Conservation (phyloP, 1,284 basidiomycete species). For the Cutaneotrichosporon sp. region DNA sequence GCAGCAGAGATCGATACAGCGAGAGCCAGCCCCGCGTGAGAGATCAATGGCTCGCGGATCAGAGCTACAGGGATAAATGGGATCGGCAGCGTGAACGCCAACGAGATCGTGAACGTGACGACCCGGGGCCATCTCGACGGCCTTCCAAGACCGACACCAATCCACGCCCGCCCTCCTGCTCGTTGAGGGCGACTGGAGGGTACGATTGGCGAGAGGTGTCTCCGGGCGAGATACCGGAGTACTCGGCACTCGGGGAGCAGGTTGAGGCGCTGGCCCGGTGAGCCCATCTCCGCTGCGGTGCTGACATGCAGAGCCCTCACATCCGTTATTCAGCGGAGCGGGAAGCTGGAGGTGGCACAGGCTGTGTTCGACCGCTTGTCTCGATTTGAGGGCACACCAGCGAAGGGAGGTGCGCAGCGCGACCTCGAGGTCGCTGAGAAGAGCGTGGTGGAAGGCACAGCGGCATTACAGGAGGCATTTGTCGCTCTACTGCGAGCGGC, state of each 20-base stretch:
- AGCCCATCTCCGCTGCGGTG: not conserved
- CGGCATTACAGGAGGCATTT: constrained; percentile 2
- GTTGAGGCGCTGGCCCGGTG: not conserved
- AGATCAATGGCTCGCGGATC: no score
- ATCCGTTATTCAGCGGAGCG: not conserved
- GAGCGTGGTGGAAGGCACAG: not conserved
- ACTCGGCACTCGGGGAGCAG: not conserved
- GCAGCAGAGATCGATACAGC: no score
- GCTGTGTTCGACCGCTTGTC: constrained; percentile 1
- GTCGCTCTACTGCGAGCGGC: constrained; percentile 1
- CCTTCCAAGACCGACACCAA: no score
- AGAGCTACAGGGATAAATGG: no score
- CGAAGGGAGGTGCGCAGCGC: not conserved
- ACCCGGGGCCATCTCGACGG: no score
- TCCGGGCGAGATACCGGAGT: no score
- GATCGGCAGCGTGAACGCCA: no score
- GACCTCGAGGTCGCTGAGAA: not conserved
- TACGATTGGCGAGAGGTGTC: no score
- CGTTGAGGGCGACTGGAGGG: no score
- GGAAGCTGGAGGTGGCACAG: not conserved
- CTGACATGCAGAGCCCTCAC: constrained; percentile 1
- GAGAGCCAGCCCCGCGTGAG: no score
- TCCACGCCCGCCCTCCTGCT: no score
- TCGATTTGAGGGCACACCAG: not conserved
- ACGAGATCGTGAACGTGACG: no score